phyloP scores from a whole-genome alignment of 1,284 basidiomycete genomes.

The Porogramme epimiltina region DNA sequence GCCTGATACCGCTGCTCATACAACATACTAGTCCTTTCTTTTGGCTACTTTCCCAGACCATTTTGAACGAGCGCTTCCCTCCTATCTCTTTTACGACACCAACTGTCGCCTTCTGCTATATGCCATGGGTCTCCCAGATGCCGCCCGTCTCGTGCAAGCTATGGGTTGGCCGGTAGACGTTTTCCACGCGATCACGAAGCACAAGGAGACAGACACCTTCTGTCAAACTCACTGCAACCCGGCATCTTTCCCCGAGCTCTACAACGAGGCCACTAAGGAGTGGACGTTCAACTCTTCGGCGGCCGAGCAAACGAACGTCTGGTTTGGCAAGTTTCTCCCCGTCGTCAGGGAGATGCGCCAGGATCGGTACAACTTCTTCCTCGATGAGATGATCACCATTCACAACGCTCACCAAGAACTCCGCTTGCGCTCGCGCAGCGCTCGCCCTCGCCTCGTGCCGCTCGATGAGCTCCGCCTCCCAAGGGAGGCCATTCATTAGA shows the following conservation, averaged over 20 bases:
- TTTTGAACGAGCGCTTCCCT: background rate
- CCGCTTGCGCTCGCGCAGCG: too few relatives aligned
- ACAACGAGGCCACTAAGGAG: constrained; percentile 19
- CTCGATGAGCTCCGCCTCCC: too few relatives aligned
- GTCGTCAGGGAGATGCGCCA: constrained; percentile 32
- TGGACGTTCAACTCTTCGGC: constrained; percentile 34
- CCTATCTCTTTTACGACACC: constrained; percentile 32
- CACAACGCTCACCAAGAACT: too few relatives aligned
- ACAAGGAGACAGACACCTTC: constrained; percentile 29
- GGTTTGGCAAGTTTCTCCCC: constrained; percentile 29
- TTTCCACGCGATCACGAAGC: constrained; percentile 37
- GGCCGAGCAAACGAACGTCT: constrained; percentile 22
- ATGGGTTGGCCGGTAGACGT: constrained; percentile 31
- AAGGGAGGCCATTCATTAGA: too few relatives aligned
- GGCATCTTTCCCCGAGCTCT: constrained; percentile 27
- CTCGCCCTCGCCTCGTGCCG: too few relatives aligned
- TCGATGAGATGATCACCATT: constrained; percentile 44
- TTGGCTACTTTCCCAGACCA: background rate
- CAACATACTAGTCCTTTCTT: background rate
- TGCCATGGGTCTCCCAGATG: constrained; percentile 5
- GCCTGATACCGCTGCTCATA: background rate
- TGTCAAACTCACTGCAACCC: constrained; percentile 37
- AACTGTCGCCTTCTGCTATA: constrained; percentile 26
- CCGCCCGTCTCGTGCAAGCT: constrained; percentile 20
- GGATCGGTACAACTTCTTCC: constrained; percentile 34